phyloP scores from a whole-genome alignment of 371 early-diverging fungal species.

The Fennellomyces sp. region DNA sequence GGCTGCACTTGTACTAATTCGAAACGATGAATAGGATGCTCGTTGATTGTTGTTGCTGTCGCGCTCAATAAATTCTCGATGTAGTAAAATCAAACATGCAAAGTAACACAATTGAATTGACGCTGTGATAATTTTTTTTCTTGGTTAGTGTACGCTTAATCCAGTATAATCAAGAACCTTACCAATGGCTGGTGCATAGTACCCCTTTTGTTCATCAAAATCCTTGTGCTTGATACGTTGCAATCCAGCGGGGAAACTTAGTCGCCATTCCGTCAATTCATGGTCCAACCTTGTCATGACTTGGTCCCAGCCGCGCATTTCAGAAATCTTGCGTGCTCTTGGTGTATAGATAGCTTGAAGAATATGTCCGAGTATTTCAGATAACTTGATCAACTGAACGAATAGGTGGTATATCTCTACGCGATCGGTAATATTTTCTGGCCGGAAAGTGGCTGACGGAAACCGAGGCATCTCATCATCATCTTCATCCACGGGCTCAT shows the following conservation, averaged over 20 bases:
- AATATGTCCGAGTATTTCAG: conserved; percentile 49
- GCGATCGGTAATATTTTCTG: conserved; percentile 10
- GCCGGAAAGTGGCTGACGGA: conserved; percentile 42
- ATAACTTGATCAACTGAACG: conserved; percentile 45
- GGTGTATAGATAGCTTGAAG: conserved; percentile 51
- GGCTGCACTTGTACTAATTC: conserved; percentile 52
- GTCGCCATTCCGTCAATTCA: conserved; percentile 51
- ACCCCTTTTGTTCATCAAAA: conserved; percentile 42
- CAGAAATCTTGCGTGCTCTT: conserved; percentile 38
- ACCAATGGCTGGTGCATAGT: conserved; percentile 46
- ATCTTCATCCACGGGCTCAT: conserved; percentile 26
- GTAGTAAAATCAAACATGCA: conserved; percentile 40
- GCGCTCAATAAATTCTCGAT: conserved; percentile 49
- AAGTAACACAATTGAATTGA: conserved; percentile 44
- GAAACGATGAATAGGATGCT: conserved; percentile 42
- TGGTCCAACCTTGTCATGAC: conserved; percentile 47
- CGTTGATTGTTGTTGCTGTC: conserved; percentile 5
- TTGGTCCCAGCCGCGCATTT: conserved; percentile 41
- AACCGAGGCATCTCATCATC: conserved; percentile 27
- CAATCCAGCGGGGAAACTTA: conserved; percentile 39
- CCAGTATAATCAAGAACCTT: too few relatives aligned
- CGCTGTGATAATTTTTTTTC: too few relatives aligned
- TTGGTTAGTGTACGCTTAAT: too few relatives aligned
- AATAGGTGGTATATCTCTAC: conserved; percentile 45
- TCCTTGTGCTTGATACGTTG: conserved; percentile 34